Evolutionary conservation across 2,329 filamentous ascomycete genomes (phyloP).

Genomic region (Fusarium stilboides): DNA sequence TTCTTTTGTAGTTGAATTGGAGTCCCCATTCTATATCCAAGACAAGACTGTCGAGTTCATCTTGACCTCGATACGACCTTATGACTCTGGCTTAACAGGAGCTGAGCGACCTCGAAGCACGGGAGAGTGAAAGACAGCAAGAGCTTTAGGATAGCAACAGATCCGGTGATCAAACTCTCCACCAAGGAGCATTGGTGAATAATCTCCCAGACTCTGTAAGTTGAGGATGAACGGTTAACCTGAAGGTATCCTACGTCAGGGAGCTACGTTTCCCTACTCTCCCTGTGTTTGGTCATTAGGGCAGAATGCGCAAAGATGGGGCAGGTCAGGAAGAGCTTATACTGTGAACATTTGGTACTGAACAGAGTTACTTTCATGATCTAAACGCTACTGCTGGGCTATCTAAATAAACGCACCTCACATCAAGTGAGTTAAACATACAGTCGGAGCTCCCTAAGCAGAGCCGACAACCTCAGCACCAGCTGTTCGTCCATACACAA

Average conservation of each 20-base stretch:
- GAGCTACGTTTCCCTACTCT: too few species aligned
- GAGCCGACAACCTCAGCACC: constrained; percentile 54
- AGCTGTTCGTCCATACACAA: constrained; percentile 73
- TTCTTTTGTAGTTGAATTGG: constrained; percentile 1
- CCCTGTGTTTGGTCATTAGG: too few species aligned
- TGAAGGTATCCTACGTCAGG: too few species aligned
- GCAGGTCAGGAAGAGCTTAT: too few species aligned
- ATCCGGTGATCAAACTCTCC: too few species aligned
- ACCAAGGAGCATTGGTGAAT: too few species aligned
- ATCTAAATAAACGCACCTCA: constrained; percentile 41
- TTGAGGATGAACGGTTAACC: too few species aligned
- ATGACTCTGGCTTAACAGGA: neutral
- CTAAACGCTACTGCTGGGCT: neutral
- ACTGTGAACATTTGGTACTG: too few species aligned
- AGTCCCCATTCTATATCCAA: constrained; percentile 32
- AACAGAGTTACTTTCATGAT: neutral
- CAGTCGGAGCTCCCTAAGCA: neutral
- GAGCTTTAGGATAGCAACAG: neutral
- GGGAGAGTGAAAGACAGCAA: neutral
- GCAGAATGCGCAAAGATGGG: too few species aligned
- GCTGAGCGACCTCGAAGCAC: neutral
- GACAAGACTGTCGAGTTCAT: constrained; percentile 34
- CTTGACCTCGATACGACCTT: constrained; percentile 17
- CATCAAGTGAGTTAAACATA: constrained; percentile 32
- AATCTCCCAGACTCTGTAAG: too few species aligned